Percentiles rank a stretch among this genome's conserved stretches.
These are phyloP conservation scores for Sugiyamaella grinbergsii DNA, from an alignment of 1,139 yeast species.

Conservation along the genomic window DNA sequence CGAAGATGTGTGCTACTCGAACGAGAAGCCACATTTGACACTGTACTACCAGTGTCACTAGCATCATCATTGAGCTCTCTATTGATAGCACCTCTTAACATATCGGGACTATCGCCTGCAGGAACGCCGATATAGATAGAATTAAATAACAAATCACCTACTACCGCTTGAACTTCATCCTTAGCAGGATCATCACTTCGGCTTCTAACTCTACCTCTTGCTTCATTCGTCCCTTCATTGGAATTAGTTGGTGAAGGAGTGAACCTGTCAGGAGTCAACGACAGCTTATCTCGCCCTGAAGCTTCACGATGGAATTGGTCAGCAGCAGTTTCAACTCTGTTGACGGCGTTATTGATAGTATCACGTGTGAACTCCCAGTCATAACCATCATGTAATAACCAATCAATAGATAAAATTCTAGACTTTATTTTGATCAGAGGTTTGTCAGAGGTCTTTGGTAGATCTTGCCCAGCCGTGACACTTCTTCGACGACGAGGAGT, in stretches of 20 bases:
- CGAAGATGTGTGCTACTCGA: conserved; percentile 15
- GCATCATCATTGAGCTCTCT: conserved; percentile 44
- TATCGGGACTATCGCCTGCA: conserved; percentile 50
- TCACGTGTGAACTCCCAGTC: conserved; percentile 85
- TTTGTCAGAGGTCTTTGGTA: not conserved
- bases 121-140: conserved; percentile 73
- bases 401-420: conserved; percentile 34
- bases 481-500: conserved; percentile 17
- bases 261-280: conserved; percentile 7
- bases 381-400: conserved; percentile 83
- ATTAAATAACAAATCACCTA: conserved; percentile 69
- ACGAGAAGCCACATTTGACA: conserved; percentile 17
- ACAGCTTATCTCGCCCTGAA: conserved; percentile 7
- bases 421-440: conserved; percentile 10
- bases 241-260: conserved; percentile 10
- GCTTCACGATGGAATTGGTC: conserved; percentile 37
- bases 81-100: conserved; percentile 57
- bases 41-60: conserved; percentile 36
- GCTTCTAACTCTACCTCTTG: conserved; percentile 13
- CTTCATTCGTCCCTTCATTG: conserved; percentile 19
- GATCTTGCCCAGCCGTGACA: not conserved
- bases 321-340: conserved; percentile 57
- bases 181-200: conserved; percentile 29
- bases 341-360: conserved; percentile 64
- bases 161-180: conserved; percentile 40